Base-by-base conservation (phyloP, 495 filamentous ascomycete genomes). In the Neohortaea acidophila region DNA sequence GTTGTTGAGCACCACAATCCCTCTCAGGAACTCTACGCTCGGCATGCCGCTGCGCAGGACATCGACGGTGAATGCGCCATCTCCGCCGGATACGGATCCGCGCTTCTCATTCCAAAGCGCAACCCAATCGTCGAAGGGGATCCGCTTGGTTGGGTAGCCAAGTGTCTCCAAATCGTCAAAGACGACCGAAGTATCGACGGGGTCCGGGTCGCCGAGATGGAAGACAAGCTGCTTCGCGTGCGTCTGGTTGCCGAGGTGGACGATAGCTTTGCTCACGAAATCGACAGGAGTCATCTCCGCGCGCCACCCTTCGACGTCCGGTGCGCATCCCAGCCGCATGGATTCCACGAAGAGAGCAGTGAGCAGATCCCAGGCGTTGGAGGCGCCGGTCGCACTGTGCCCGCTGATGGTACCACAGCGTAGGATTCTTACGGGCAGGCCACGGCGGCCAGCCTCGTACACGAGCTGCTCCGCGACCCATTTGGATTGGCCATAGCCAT, bases 401-500 rank as follows among this genome's bases (percentile, higher is more conserved):
- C 86, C 89, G 9, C 76, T 65, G 3, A 94, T 67, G 50, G 94
- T 94, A 23, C 87, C 87, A 8, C 85, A 80, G 6, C 89, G 71
- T 27, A 94, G 59, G 25, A 94, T 72, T 1, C 70, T 69, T 17
- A 84, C 85, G 11, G 59, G 63, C n/a, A 97, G 66, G 19, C 89
- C 89, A 42, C 84, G 62, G 31, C 59, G 64, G 12, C 87, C 85
- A 22, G 87, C 86, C 51, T 80, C 82, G 17, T 80, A 68, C 30
- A 86, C 71, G 10, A 97, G 66, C 49, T 85, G 78, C 56, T 94
- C 86, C 8, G 70, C 60, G 15, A 72, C 75, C 79, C 80, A 84
- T 63, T 96, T 96, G 33, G 68, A 75, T 60, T 94, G 87, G 6
- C 85, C 89, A 51, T 96, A 96, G 6, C 87, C 89, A 51, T 78